Evolutionary conservation across 2,329 filamentous ascomycete genomes (phyloP).

Genomic region (Nemania sp.): DNA sequence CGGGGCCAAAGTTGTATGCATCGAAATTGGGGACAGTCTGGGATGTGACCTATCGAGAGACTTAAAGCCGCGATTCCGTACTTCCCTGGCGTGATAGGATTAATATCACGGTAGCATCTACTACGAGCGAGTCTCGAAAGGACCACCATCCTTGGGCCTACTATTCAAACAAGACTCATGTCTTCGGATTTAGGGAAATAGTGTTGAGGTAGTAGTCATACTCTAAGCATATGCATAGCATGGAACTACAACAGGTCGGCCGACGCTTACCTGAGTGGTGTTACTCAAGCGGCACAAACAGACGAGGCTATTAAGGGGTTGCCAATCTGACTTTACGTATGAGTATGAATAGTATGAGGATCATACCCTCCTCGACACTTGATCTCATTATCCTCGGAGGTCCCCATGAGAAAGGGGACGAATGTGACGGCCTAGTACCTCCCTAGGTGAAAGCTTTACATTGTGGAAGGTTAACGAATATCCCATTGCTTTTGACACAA

Average conservation of each 20-base stretch:
- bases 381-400: neutral
- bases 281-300: neutral
- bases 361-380: neutral
- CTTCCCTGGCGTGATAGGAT: conserved; percentile 1
- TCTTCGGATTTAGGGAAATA: neutral
- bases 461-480: neutral
- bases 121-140: neutral
- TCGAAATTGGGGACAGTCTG: neutral
- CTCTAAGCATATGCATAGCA: neutral
- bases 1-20: conserved; percentile 13
- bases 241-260: neutral
- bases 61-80: neutral
- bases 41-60: conserved; percentile 9
- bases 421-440: neutral
- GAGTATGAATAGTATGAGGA: neutral
- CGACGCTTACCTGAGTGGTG: neutral
- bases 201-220: neutral
- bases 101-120: conserved; percentile 11
- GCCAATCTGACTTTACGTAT: neutral
- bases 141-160: neutral
- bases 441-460: neutral
- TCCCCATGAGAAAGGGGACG: neutral
- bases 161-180: neutral
- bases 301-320: conserved; percentile 6
- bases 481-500: neutral